Percentiles rank a stretch among this genome's conserved stretches.
Evolutionary conservation across 306 rosid genomes (phyloP).

Genomic region (Ammopiptanthus mongolicus): DNA sequence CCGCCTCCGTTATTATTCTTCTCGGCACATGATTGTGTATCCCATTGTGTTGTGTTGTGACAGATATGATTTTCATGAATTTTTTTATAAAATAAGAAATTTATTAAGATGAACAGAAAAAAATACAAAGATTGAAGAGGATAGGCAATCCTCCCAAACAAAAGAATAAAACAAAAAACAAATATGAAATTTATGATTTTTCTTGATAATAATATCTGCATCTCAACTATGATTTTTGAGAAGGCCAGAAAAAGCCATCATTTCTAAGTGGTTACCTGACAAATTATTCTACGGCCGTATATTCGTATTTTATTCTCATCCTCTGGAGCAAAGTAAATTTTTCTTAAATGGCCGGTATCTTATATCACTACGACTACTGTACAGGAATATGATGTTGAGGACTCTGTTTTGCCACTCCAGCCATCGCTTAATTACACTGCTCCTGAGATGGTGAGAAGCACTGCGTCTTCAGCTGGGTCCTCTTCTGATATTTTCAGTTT

Average conservation of each 20-base stretch:
- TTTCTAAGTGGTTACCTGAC: background rate
- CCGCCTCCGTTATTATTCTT: background rate
- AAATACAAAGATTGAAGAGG: background rate
- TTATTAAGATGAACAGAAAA: background rate
- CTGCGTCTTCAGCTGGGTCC: slow-evolving; percentile 48
- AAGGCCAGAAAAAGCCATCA: background rate
- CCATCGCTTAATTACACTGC: slow-evolving; percentile 91
- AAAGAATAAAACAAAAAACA: too few species aligned
- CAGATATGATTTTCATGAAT: background rate
- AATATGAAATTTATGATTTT: background rate
- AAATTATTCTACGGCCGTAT: background rate
- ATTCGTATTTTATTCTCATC: background rate
- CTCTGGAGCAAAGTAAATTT: background rate
- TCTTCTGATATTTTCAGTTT: slow-evolving; percentile 91
- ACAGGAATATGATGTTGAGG: slow-evolving; percentile 97
- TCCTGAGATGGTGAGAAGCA: slow-evolving; percentile 86
- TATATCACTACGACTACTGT: slow-evolving; percentile 19
- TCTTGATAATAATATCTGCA: background rate
- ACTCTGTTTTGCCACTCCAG: slow-evolving; percentile 86
- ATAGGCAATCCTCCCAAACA: too few species aligned
- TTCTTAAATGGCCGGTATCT: background rate
- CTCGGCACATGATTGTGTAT: background rate
- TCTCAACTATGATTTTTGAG: background rate
- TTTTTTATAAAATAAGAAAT: too few species aligned
- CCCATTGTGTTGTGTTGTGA: background rate